Percentiles rank a stretch among this genome's conserved stretches.
These are phyloP conservation scores for Rhodomyrtus tomentosa DNA, from an alignment of 345 rosid species.

Conservation along the genomic window DNA sequence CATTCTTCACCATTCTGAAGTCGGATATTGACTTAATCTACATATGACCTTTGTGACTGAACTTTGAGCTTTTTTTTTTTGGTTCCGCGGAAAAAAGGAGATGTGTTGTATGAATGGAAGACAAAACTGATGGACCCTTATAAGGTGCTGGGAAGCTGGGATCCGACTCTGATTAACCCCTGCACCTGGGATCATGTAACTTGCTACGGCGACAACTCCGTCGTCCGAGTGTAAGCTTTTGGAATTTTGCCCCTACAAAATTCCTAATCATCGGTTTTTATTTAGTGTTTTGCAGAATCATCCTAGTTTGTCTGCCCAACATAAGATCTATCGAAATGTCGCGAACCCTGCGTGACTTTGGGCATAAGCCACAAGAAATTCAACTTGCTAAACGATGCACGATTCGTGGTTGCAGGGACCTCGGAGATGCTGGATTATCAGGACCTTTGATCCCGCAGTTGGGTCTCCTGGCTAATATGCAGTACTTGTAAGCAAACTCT, in stretches of 20 bases:
- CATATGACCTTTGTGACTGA: background rate
- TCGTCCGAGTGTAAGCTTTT: slow-evolving; percentile 19
- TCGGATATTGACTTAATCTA: background rate
- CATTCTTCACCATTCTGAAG: background rate
- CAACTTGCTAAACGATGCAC: background rate
- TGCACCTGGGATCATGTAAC: slow-evolving; percentile 37
- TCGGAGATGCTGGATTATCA: slow-evolving; percentile 22
- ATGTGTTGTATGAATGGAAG: slow-evolving; percentile 20
- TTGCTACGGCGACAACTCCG: slow-evolving; percentile 10
- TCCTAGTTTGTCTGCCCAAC: background rate
- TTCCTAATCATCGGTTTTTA: background rate
- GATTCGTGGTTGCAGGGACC: slow-evolving; percentile 21
- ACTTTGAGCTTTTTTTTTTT: background rate
- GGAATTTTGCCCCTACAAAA: background rate
- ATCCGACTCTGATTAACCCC: slow-evolving; percentile 27
- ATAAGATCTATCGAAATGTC: background rate
- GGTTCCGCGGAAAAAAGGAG: too few relatives aligned
- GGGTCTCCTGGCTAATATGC: slow-evolving; percentile 27
- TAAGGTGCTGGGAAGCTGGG: slow-evolving; percentile 30
- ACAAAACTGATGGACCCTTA: slow-evolving; percentile 13
- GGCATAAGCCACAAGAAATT: background rate
- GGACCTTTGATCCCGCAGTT: slow-evolving; percentile 35
- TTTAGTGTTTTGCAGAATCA: background rate
- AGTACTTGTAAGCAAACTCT: slow-evolving; percentile 24
- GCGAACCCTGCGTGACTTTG: background rate